Conservation (phyloP, 2,329 filamentous ascomycete species). For the Phialemoniopsis sp. region DNA sequence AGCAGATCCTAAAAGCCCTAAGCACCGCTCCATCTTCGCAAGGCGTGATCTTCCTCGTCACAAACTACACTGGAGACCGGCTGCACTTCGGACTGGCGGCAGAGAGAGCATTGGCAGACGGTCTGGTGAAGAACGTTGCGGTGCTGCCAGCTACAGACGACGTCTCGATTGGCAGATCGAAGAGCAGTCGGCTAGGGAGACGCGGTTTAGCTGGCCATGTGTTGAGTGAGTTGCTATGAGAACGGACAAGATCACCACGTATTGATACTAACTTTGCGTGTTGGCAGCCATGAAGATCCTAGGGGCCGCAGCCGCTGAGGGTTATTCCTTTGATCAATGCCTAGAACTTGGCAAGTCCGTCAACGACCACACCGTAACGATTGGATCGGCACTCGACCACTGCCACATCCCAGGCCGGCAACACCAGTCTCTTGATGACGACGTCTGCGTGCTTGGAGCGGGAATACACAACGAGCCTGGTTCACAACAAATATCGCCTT, state of each 20-base stretch:
- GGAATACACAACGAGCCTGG: conserved; percentile 48
- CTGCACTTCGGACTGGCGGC: conserved; percentile 90
- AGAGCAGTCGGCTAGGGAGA: conserved; percentile 79
- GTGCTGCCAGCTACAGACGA: conserved; percentile 91
- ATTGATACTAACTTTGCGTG: no score
- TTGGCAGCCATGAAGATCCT: conserved; percentile 63
- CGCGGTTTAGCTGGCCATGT: conserved; percentile 78
- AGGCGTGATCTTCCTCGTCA: conserved; percentile 82
- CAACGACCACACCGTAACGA: conserved; percentile 57
- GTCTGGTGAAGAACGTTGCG: conserved; percentile 68
- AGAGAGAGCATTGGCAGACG: conserved; percentile 80
- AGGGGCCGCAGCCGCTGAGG: conserved; percentile 57
- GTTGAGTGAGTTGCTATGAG: conserved; percentile 30
- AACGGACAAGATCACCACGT: no score
- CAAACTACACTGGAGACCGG: conserved; percentile 88
- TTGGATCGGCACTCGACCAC: conserved; percentile 66
- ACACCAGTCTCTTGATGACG: conserved; percentile 36
- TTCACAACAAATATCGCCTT: conserved; percentile 31
- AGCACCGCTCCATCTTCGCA: conserved; percentile 56
- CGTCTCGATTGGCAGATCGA: conserved; percentile 74
- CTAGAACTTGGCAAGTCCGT: conserved; percentile 49
- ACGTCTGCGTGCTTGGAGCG: conserved; percentile 41
- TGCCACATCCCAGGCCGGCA: conserved; percentile 65
- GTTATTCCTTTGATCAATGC: conserved; percentile 55
- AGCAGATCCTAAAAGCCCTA: conserved; percentile 75